These are phyloP conservation scores for Hawksworthiomyces lignivorus DNA, from an alignment of 2,329 filamentous ascomycete species.

Conservation along the genomic window DNA sequence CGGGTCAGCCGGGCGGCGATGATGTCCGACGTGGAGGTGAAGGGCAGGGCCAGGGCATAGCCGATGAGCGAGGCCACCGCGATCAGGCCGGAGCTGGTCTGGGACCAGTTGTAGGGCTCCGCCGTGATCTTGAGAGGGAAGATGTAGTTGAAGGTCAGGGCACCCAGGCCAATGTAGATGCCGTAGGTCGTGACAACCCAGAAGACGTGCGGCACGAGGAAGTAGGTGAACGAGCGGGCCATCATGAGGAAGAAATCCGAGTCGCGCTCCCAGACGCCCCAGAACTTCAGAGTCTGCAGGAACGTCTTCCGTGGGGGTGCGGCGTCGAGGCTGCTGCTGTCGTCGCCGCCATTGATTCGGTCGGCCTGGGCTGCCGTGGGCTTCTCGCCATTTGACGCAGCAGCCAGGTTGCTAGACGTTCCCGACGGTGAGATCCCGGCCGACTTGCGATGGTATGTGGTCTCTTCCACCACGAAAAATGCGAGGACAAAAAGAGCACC, in stretches of 20 bases:
- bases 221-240: slow-evolving; percentile 37
- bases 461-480: slow-evolving; percentile 28
- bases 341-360: background rate
- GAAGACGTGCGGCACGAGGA: slow-evolving; percentile 38
- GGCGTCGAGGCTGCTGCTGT: background rate
- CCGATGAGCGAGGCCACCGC: slow-evolving; percentile 31
- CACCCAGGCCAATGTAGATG: slow-evolving; percentile 41
- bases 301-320: slow-evolving; percentile 32
- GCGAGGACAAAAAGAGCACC: slow-evolving; percentile 21
- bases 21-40: slow-evolving; percentile 34
- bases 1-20: slow-evolving; percentile 36
- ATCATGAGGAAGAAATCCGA: slow-evolving; percentile 38
- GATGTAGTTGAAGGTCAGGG: slow-evolving; percentile 41
- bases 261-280: slow-evolving; percentile 33
- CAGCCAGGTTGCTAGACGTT: background rate
- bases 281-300: slow-evolving; percentile 33
- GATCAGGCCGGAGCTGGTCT: slow-evolving; percentile 36
- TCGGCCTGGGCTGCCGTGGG: background rate
- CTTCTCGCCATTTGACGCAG: background rate
- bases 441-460: slow-evolving; percentile 20
- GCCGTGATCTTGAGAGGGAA: slow-evolving; percentile 39
- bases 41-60: slow-evolving; percentile 33
- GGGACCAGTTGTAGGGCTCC: slow-evolving; percentile 37
- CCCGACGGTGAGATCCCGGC: background rate
- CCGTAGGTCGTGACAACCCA: slow-evolving; percentile 42